A percentile compares a stretch with the other conserved stretches of the same genome.
phyloP scores from a whole-genome alignment of 2,329 filamentous ascomycete species.

The Paraphoma chrysanthemicola region DNA sequence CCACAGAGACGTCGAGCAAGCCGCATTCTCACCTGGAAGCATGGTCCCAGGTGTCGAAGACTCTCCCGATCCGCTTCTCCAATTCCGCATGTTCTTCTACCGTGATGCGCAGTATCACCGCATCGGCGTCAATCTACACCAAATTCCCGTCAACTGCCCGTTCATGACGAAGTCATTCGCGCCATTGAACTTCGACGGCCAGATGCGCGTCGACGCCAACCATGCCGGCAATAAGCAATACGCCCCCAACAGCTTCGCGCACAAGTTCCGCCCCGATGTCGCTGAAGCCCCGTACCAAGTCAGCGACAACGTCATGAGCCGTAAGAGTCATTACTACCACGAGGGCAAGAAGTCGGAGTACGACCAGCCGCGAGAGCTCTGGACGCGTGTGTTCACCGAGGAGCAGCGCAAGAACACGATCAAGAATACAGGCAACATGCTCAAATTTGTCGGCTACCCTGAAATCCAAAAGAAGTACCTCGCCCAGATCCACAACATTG shows the following conservation, averaged over 20 bases:
- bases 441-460: constrained; percentile 53
- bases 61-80: constrained; percentile 28
- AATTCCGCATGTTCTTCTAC: constrained; percentile 35
- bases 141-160: constrained; percentile 55
- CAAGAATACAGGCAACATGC: constrained; percentile 57
- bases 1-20: constrained; percentile 50
- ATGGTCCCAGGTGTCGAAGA: constrained; percentile 61
- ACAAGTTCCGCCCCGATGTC: constrained; percentile 60
- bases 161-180: constrained; percentile 58
- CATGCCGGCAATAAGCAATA: constrained; percentile 59
- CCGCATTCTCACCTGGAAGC: constrained; percentile 56
- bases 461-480: constrained; percentile 61
- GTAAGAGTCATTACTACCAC: constrained; percentile 63
- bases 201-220: constrained; percentile 58
- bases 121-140: constrained; percentile 60
- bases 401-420: constrained; percentile 55
- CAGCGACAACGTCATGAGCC: constrained; percentile 57
- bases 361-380: constrained; percentile 59
- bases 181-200: constrained; percentile 59
- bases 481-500: constrained; percentile 60
- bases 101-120: constrained; percentile 60
- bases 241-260: constrained; percentile 58
- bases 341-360: constrained; percentile 62
- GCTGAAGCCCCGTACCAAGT: constrained; percentile 60
- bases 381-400: constrained; percentile 57